These are phyloP conservation scores for Pezicula carpinea DNA, from an alignment of 2,329 filamentous ascomycete genomes.

Conservation along the genomic window DNA sequence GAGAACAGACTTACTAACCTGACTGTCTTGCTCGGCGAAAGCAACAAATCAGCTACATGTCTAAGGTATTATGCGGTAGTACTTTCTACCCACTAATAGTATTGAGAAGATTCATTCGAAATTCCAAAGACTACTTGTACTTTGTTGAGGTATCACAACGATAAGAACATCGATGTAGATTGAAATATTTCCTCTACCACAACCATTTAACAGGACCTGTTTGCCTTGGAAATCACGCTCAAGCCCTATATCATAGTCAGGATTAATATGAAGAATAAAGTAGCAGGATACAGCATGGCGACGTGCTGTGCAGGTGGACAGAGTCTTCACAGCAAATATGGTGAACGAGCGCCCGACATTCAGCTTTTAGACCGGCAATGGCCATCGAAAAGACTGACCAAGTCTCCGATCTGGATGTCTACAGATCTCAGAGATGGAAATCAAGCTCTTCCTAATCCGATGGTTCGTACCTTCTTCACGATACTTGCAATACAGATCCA, in stretches of 20 bases:
- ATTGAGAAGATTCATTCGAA: not conserved
- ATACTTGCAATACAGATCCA: not conserved
- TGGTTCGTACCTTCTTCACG: conserved; percentile 59
- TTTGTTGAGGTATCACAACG: not conserved
- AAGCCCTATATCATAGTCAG: not conserved
- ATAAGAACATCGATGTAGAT: not conserved
- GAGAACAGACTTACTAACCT: not conserved
- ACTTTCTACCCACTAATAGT: not conserved
- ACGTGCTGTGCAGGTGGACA: conserved; percentile 3
- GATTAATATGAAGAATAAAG: not conserved
- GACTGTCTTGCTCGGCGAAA: not conserved
- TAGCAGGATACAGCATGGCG: not conserved
- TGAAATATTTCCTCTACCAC: not conserved
- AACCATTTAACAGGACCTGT: not conserved
- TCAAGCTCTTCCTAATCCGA: conserved; percentile 82
- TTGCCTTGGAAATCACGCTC: not conserved
- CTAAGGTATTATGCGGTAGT: not conserved
- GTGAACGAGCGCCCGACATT: conserved; percentile 3
- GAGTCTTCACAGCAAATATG: conserved; percentile 4
- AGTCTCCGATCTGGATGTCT: conserved; percentile 80
- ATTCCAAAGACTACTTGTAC: not conserved
- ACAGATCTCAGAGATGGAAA: conserved; percentile 85
- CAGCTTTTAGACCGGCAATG: conserved; percentile 22
- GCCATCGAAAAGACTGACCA: conserved; percentile 51
- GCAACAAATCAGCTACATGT: not conserved